Conservation (phyloP, 163 green algal genomes). For the Smithsoniella earleae region DNA sequence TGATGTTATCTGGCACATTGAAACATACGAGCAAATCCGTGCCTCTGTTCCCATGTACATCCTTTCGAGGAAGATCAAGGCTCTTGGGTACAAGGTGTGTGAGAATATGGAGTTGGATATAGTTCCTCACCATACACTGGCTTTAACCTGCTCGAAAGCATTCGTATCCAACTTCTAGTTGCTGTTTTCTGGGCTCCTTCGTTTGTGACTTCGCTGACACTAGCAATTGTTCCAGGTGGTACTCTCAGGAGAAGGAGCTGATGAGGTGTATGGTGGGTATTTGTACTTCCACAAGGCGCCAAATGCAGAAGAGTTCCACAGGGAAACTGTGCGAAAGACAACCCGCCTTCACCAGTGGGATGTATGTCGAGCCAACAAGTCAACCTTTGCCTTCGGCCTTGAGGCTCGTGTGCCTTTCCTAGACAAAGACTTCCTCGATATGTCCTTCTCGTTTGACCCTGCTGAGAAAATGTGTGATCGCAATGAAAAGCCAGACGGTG, state of each 20-base stretch:
- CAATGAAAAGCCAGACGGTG: slow-evolving; percentile 47
- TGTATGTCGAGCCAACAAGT: slow-evolving; percentile 94
- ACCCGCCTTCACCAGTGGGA: slow-evolving; percentile 89
- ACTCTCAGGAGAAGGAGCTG: slow-evolving; percentile 85
- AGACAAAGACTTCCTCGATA: slow-evolving; percentile 83
- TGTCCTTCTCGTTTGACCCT: slow-evolving; percentile 64
- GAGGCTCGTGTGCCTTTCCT: slow-evolving; percentile 95
- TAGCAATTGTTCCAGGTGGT: slow-evolving; percentile 56
- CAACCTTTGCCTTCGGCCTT: slow-evolving; percentile 88
- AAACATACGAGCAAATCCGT: slow-evolving; percentile 93
- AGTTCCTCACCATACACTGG: too few species aligned
- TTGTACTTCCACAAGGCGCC: slow-evolving; percentile 99
- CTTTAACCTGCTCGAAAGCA: too few species aligned
- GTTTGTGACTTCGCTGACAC: too few species aligned
- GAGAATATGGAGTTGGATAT: too few species aligned
- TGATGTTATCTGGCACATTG: slow-evolving; percentile 93
- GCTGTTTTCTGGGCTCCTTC: too few species aligned
- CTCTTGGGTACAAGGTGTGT: slow-evolving; percentile 87
- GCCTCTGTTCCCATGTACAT: slow-evolving; percentile 96
- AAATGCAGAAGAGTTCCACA: slow-evolving; percentile 79
- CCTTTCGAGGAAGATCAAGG: slow-evolving; percentile 92
- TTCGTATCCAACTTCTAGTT: too few species aligned
- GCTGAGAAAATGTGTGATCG: slow-evolving; percentile 84
- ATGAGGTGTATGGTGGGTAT: slow-evolving; percentile 96
- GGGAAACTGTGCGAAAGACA: slow-evolving; percentile 83